Evolutionary conservation across 1,284 basidiomycete genomes (phyloP).

Genomic region (Cutaneotrichosporon arboriforme): DNA sequence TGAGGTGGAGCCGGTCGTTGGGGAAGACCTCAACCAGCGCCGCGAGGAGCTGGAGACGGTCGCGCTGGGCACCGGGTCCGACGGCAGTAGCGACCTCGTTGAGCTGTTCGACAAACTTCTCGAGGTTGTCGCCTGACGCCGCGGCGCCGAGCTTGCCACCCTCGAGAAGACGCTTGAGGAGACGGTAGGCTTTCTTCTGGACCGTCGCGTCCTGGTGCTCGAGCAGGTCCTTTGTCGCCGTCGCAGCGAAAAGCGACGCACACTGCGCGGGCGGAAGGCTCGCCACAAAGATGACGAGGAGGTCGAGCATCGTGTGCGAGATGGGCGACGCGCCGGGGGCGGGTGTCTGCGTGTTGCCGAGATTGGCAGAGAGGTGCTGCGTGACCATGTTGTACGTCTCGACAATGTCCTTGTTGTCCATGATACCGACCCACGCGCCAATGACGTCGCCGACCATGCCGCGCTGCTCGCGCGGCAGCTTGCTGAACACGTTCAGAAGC

Average conservation of each 20-base stretch:
- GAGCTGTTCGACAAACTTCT: conserved; percentile 58
- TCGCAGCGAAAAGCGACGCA: conserved; percentile 58
- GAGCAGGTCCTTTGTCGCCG: conserved; percentile 42
- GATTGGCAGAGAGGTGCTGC: conserved; percentile 67
- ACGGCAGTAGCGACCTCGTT: conserved; percentile 58
- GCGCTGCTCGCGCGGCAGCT: conserved; percentile 67
- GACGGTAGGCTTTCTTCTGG: conserved; percentile 93
- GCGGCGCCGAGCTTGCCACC: conserved; percentile 54
- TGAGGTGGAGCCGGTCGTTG: conserved; percentile 67
- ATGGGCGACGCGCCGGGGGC: conserved; percentile 50
- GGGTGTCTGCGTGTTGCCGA: conserved; percentile 49
- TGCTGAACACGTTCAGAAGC: conserved; percentile 94
- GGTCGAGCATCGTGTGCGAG: conserved; percentile 78
- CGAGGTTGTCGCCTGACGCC: conserved; percentile 53
- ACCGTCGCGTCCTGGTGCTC: conserved; percentile 72
- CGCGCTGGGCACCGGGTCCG: conserved; percentile 81
- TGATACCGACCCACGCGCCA: conserved; percentile 75
- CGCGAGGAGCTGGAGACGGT: conserved; percentile 73
- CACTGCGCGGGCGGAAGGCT: conserved; percentile 62
- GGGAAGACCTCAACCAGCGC: conserved; percentile 69
- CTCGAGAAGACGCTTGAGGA: conserved; percentile 68
- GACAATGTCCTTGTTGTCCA: conserved; percentile 67
- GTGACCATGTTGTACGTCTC: conserved; percentile 77
- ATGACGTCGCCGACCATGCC: conserved; percentile 86
- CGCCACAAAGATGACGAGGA: conserved; percentile 79